Evolutionary conservation across 2,329 filamentous ascomycete genomes (phyloP), one percentile per base, ranked within the genome.

Genomic region (Paraconiothyrium brasiliense): DNA sequence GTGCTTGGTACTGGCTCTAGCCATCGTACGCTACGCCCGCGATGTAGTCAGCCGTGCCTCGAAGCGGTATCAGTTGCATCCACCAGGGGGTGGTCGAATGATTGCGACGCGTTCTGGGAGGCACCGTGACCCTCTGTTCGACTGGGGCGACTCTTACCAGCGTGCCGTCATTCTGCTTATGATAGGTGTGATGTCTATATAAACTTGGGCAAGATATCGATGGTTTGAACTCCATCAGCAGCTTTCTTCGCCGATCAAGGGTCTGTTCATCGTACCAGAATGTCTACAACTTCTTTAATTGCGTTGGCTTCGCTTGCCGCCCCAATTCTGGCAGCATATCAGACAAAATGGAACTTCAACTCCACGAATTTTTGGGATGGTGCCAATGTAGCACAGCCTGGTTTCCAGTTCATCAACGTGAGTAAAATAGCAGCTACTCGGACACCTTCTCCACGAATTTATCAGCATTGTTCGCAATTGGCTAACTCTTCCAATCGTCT

Each of bases 321-420:
- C 11, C 51, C 37, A 43, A 32, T 2, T 16, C 16, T 54, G 8
- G 51, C 51, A n/a, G 35, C 35, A 2, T 54, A 54, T 24, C 10
- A 43, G 39, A 43, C 41, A 20, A 37, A 43, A 1, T 54, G 51
- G 51, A 24, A 54, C 13, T 67, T 68, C 34, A 60, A 73, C 20
- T 52, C 64, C 1, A 63, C 58, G 34, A 70, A 73, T 62, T 71
- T 70, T 39, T 64, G 70, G 20, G 39, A 52, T 35, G 61, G 27
- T 30, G 27, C 27, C 27, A 30, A 30, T 30, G 27, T 30, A 30
- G 27, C 27, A 30, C 27, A 30, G 27, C 27, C 27, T 30, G 27
- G 59, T 20, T 69, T 71, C 47, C 57, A 65, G 10, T 71, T 71
- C 63, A 54, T 66, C 44, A 44, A 62, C 6, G 61, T 60, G 47